These are phyloP conservation scores for Spergularia marina DNA, from an alignment of 148 eudicot species.

Conservation along the genomic window DNA sequence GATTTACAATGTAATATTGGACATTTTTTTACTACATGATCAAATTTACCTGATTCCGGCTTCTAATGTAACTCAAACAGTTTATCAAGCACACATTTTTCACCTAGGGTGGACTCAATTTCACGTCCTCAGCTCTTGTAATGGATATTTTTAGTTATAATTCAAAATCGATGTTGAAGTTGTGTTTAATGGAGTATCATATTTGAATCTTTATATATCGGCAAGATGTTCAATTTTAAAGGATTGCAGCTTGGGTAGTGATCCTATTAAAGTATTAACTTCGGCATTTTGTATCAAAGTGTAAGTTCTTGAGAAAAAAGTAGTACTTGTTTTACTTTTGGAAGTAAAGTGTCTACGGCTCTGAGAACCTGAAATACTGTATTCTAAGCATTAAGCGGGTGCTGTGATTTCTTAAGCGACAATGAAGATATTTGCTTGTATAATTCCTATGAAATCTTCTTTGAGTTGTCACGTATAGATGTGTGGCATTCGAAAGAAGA, in stretches of 20 bases:
- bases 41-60: background rate
- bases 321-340: conserved; percentile 1
- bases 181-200: background rate
- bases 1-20: background rate
- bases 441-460: background rate
- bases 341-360: background rate
- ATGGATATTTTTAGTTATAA: background rate
- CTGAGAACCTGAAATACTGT: background rate
- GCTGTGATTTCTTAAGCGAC: background rate
- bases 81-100: background rate
- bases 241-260: background rate
- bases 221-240: background rate
- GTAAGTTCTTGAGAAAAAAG: no score
- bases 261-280: background rate
- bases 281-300: background rate
- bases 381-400: background rate
- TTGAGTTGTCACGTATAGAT: background rate
- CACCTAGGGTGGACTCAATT: background rate
- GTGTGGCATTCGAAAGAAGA: background rate
- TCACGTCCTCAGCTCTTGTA: background rate
- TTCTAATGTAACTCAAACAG: background rate
- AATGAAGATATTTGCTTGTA: background rate
- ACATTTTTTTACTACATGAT: background rate
- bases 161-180: background rate
- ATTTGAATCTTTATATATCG: background rate